These are phyloP conservation scores for Lactuca saligna DNA, from an alignment of 129 eudicot genomes.

Conservation along the genomic window DNA sequence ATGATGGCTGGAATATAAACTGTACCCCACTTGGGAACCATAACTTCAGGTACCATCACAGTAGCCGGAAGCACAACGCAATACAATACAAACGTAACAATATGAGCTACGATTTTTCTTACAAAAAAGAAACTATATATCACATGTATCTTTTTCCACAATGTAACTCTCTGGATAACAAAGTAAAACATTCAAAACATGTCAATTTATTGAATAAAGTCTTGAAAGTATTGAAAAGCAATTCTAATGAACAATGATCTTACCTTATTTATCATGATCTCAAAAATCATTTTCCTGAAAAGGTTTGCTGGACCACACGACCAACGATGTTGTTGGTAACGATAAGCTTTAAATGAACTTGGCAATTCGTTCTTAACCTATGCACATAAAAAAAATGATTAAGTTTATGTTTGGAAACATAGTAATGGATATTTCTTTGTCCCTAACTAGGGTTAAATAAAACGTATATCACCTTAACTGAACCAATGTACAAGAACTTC, in stretches of 20 bases:
- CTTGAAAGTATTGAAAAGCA: neutral
- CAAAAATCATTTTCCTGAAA: slow-evolving; percentile 30
- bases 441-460: neutral
- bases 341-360: slow-evolving; percentile 64
- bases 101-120: neutral
- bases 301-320: slow-evolving; percentile 66
- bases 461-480: neutral
- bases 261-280: slow-evolving; percentile 56
- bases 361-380: slow-evolving; percentile 71
- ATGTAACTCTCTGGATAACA: neutral
- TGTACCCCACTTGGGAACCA: neutral
- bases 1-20: neutral
- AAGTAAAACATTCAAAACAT: no score
- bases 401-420: no score
- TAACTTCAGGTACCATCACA: neutral
- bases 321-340: slow-evolving; percentile 71
- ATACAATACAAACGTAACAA: neutral
- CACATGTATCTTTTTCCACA: neutral
- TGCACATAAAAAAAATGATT: neutral
- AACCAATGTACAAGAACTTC: neutral
- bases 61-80: neutral
- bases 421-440: no score
- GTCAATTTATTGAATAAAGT: neutral
- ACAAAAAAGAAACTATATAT: neutral
- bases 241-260: neutral